These are phyloP conservation scores for Kokia cookei DNA, from an alignment of 441 rosid species.

Conservation along the genomic window DNA sequence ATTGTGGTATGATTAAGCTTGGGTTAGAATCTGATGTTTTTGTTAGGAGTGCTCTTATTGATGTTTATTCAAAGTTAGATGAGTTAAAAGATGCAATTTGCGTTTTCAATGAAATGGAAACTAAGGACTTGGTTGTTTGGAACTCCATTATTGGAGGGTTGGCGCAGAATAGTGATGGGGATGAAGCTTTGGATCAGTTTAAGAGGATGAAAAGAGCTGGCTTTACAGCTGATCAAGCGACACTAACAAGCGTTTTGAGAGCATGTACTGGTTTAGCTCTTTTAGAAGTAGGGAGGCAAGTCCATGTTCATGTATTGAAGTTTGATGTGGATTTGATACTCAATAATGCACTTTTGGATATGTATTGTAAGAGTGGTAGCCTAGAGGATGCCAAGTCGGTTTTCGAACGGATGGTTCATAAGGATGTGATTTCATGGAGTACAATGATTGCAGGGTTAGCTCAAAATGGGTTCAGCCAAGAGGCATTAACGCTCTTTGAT, in stretches of 20 bases:
- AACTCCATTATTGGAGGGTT: slow-evolving; percentile 66
- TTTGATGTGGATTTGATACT: slow-evolving; percentile 60
- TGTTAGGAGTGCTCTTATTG: slow-evolving; percentile 76
- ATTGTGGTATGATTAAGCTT: slow-evolving; percentile 39
- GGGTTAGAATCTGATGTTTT: slow-evolving; percentile 65
- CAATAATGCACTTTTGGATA: slow-evolving; percentile 68
- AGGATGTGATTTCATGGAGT: slow-evolving; percentile 76
- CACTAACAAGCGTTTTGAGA: slow-evolving; percentile 64
- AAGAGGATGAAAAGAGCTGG: slow-evolving; percentile 67
- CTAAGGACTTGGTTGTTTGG: slow-evolving; percentile 68
- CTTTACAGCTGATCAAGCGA: slow-evolving; percentile 50
- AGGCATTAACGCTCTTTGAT: slow-evolving; percentile 54
- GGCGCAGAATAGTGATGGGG: slow-evolving; percentile 57
- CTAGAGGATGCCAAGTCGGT: slow-evolving; percentile 41
- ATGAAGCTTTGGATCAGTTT: slow-evolving; percentile 54
- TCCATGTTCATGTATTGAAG: slow-evolving; percentile 67
- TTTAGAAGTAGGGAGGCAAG: slow-evolving; percentile 66
- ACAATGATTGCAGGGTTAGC: slow-evolving; percentile 74
- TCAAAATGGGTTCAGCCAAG: slow-evolving; percentile 63
- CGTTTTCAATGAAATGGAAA: slow-evolving; percentile 57
- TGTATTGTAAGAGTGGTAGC: not conserved
- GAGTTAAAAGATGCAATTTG: slow-evolving; percentile 32
- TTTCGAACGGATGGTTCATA: slow-evolving; percentile 43
- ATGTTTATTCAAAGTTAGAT: slow-evolving; percentile 56
- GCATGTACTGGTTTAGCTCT: slow-evolving; percentile 62